Evolutionary conservation across 495 filamentous ascomycete genomes (phyloP).

Genomic region (Monascus purpureus): DNA sequence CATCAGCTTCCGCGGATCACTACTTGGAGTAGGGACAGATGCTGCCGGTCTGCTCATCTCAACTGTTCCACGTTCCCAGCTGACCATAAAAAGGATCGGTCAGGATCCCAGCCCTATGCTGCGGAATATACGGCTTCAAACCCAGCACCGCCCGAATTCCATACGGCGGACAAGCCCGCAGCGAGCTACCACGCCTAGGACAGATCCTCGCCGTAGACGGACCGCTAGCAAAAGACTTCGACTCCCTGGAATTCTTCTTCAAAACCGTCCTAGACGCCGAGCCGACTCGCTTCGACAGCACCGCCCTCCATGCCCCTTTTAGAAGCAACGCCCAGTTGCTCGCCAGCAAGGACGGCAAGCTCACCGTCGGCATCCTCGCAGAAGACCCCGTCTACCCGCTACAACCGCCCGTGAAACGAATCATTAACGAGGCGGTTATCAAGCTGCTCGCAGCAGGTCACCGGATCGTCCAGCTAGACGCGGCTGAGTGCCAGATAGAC

Average conservation of each 20-base stretch:
- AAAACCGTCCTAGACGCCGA: constrained; percentile 33
- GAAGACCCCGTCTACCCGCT: constrained; percentile 16
- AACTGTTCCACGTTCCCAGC: too few species aligned
- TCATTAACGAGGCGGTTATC: constrained; percentile 28
- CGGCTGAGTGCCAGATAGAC: too few species aligned
- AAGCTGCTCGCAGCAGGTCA: constrained; percentile 35
- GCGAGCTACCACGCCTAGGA: constrained; percentile 5
- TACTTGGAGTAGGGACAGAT: constrained; percentile 48
- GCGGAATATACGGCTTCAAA: constrained; percentile 47
- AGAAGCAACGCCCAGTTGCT: too few species aligned
- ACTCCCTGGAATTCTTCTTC: constrained; percentile 44
- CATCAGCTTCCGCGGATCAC: constrained; percentile 36
- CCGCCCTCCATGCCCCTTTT: constrained; percentile 15
- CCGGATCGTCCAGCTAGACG: constrained; percentile 16
- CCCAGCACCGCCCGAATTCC: constrained; percentile 44
- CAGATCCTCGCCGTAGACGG: constrained; percentile 19
- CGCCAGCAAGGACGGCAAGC: constrained; percentile 4
- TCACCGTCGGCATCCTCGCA: constrained; percentile 13
- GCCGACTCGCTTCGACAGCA: constrained; percentile 27
- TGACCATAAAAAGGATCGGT: too few species aligned
- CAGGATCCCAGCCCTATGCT: constrained; percentile 44
- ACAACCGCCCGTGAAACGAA: constrained; percentile 34
- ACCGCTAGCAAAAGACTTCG: constrained; percentile 42
- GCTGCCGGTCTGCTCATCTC: too few species aligned
- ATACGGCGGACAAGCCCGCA: constrained; percentile 11